Evolutionary conservation across 2,329 filamentous ascomycete species (phyloP).

Genomic region (Penicillium glabrum): DNA sequence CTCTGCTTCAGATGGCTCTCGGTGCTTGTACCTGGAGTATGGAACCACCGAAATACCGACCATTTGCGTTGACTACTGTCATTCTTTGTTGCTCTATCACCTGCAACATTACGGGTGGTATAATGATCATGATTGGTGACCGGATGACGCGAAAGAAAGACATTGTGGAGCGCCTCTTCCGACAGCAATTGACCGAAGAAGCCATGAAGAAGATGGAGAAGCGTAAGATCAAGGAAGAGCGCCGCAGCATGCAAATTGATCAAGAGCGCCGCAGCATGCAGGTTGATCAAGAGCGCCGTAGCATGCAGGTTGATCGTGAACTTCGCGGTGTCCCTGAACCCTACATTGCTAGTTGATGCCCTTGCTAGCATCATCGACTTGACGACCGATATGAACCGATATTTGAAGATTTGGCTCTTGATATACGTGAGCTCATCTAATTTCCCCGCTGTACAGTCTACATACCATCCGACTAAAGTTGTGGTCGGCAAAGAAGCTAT

Average conservation of each 20-base stretch:
- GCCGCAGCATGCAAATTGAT: conserved; percentile 22
- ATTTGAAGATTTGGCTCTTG: not conserved
- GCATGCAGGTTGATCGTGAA: conserved; percentile 7
- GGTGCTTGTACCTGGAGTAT: conserved; percentile 79
- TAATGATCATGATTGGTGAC: conserved; percentile 76
- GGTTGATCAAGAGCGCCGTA: conserved; percentile 5
- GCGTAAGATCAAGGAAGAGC: conserved; percentile 45
- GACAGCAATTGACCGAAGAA: conserved; percentile 71
- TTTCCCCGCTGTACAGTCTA: conserved; percentile 13
- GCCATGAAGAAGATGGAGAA: conserved; percentile 60
- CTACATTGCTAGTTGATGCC: conserved; percentile 14
- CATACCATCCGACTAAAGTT: not conserved
- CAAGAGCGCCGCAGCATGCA: not conserved
- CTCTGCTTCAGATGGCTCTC: conserved; percentile 74
- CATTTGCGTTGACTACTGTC: conserved; percentile 72
- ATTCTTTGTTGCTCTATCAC: conserved; percentile 78
- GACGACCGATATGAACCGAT: conserved; percentile 18
- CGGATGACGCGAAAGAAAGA: conserved; percentile 81
- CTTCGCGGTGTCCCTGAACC: conserved; percentile 2
- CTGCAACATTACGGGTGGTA: conserved; percentile 73
- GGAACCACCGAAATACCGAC: conserved; percentile 62
- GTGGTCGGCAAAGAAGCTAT: not conserved
- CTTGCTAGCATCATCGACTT: not conserved
- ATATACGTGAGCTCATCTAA: not conserved
- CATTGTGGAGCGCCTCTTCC: conserved; percentile 71